phyloP scores from a whole-genome alignment of 352 stramenopile genomes.

The Pythium vanterpoolii region DNA sequence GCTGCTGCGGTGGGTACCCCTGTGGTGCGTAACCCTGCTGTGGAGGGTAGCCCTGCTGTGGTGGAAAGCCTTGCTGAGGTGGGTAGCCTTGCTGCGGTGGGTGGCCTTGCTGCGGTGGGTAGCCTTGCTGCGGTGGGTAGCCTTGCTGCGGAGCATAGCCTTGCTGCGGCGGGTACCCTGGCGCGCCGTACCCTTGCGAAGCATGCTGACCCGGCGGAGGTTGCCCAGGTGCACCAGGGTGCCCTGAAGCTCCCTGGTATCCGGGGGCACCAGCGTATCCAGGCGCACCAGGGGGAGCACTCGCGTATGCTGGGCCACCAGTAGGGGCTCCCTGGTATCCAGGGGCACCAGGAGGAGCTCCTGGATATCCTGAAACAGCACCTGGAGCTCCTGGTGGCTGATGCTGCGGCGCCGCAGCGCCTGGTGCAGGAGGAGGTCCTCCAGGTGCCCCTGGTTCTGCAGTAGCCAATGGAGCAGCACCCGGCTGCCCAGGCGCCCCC shows the following conservation, averaged over 20 bases:
- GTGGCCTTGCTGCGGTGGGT: background rate
- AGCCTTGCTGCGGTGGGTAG: conserved; percentile 14
- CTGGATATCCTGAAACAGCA: conserved; percentile 1
- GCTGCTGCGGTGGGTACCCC: background rate
- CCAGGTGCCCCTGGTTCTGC: conserved; percentile 18
- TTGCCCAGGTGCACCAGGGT: conserved; percentile 11
- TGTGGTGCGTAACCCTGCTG: background rate
- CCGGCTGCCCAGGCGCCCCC: background rate
- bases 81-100: background rate
- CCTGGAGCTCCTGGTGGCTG: background rate
- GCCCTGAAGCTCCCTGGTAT: conserved; percentile 16
- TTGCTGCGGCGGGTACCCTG: conserved; percentile 22
- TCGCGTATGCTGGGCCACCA: background rate
- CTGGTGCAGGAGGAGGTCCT: conserved; percentile 7
- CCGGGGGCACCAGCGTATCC: conserved; percentile 5
- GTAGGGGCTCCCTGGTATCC: too few species aligned
- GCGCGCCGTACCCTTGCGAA: background rate
- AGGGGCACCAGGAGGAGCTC: too few species aligned
- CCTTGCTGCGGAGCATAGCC: conserved; percentile 15
- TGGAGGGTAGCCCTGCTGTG: background rate
- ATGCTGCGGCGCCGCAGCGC: background rate
- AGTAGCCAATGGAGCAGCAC: conserved; percentile 2
- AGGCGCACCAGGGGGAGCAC: conserved; percentile 3
- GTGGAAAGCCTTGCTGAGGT: background rate
- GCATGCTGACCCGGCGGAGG: conserved; percentile 25